phyloP scores from a whole-genome alignment of 2,329 filamentous ascomycete genomes.

The Ceratocystis harringtonii region DNA sequence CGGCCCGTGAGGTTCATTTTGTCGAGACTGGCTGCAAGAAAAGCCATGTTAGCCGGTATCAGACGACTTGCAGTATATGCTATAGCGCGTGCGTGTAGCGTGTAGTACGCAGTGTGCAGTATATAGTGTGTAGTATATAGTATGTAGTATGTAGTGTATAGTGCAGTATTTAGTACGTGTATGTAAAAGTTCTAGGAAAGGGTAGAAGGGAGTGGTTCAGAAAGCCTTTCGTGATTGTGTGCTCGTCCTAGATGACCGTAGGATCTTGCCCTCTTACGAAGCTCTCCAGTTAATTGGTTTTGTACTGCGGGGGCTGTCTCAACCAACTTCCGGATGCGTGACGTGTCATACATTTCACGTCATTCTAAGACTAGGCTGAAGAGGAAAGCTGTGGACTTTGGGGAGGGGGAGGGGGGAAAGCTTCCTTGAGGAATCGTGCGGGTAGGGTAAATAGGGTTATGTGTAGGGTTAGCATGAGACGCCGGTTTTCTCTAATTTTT shows the following conservation, averaged over 20 bases:
- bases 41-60: conserved; percentile 16
- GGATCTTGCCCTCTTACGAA: neutral
- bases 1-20: conserved; percentile 12
- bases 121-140: too few species aligned
- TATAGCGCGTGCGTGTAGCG: neutral
- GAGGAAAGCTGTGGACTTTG: neutral
- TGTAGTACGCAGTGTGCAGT: neutral
- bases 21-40: conserved; percentile 16
- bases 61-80: neutral
- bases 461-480: neutral
- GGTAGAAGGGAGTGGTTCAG: too few species aligned
- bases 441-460: neutral
- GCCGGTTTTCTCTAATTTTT: too few species aligned
- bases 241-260: neutral
- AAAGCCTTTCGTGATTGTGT: neutral
- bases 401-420: neutral
- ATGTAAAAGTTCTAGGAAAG: too few species aligned
- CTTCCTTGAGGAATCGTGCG: too few species aligned
- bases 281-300: neutral
- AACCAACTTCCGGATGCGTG: neutral
- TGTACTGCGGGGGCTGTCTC: neutral
- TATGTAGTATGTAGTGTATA: too few species aligned
- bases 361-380: neutral
- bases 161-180: too few species aligned
- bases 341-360: neutral